These are phyloP conservation scores for Moniliella sp. DNA, from an alignment of 1,284 basidiomycete species.

Conservation along the genomic window DNA sequence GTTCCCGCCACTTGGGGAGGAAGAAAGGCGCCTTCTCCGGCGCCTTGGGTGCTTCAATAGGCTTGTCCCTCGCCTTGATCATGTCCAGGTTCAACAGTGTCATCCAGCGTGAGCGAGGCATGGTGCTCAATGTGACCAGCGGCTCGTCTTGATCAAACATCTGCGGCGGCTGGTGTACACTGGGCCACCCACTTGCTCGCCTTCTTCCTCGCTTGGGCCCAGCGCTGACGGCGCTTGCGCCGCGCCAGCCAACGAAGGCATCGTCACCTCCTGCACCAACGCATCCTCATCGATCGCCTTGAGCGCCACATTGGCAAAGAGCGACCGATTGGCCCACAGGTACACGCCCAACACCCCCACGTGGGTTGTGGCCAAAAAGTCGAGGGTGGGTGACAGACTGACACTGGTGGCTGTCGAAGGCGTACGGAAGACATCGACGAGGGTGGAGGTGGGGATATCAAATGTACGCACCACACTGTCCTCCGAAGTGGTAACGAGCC, in stretches of 20 bases:
- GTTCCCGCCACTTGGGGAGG: conserved; percentile 55
- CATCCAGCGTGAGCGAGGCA: conserved; percentile 85
- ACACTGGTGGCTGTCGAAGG: conserved; percentile 72
- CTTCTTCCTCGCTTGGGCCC: conserved; percentile 49
- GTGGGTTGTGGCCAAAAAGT: conserved; percentile 85
- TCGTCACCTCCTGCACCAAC: conserved; percentile 40
- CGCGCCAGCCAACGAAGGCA: conserved; percentile 75
- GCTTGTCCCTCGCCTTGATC: conserved; percentile 76
- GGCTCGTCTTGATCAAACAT: conserved; percentile 32
- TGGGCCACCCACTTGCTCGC: conserved; percentile 1
- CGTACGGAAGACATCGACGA: conserved; percentile 79
- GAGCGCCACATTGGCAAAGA: conserved; percentile 66
- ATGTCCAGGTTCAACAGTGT: conserved; percentile 84
- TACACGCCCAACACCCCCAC: conserved; percentile 80
- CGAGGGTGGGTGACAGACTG: conserved; percentile 76
- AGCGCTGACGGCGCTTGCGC: conserved; percentile 28
- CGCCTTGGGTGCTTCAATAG: conserved; percentile 77
- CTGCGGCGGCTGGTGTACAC: conserved; percentile 36
- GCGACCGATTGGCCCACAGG: conserved; percentile 89
- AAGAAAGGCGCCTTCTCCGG: conserved; percentile 93
- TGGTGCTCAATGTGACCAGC: conserved; percentile 59
- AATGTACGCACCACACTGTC: conserved; percentile 85
- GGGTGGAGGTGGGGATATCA: conserved; percentile 71
- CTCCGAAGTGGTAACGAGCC: conserved; percentile 67
- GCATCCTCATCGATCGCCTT: conserved; percentile 58